Evolutionary conservation across 345 rosid genomes (phyloP).

Genomic region (Salix dunnii): DNA sequence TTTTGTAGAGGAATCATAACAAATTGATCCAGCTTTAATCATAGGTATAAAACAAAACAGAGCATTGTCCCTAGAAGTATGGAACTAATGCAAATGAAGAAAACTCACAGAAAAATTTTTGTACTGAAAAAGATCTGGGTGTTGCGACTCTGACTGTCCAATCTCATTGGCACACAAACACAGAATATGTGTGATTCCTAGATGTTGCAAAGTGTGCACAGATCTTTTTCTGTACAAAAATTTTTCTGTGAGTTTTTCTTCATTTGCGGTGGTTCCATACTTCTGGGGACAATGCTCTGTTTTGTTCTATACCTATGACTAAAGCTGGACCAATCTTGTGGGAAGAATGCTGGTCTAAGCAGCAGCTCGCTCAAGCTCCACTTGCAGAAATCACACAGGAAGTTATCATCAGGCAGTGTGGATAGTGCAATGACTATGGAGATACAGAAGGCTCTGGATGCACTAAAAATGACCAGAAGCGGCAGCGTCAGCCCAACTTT

Average conservation of each 20-base stretch:
- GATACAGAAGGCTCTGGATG: slow-evolving; percentile 84
- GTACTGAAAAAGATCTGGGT: slow-evolving; percentile 70
- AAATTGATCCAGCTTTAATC: not conserved
- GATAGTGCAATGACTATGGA: slow-evolving; percentile 99
- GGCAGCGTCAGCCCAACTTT: slow-evolving; percentile 61
- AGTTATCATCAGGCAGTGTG: slow-evolving; percentile 87
- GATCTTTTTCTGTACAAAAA: slow-evolving; percentile 76
- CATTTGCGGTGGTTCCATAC: not conserved
- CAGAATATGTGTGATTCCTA: slow-evolving; percentile 74
- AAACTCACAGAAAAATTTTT: slow-evolving; percentile 75
- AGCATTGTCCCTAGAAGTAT: not conserved
- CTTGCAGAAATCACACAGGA: slow-evolving; percentile 82
- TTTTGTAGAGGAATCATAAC: not conserved
- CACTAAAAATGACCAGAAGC: slow-evolving; percentile 62
- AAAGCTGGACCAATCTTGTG: slow-evolving; percentile 36
- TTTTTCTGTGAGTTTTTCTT: slow-evolving; percentile 61
- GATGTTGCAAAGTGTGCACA: slow-evolving; percentile 70
- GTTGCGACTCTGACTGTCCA: slow-evolving; percentile 94
- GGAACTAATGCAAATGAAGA: slow-evolving; percentile 1
- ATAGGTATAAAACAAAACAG: slow-evolving; percentile 7
- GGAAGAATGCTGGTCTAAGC: slow-evolving; percentile 91
- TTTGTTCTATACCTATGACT: slow-evolving; percentile 1
- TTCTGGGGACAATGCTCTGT: not conserved
- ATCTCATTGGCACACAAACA: slow-evolving; percentile 96
- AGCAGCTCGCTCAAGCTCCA: slow-evolving; percentile 93